A percentile compares a stretch with the other conserved stretches of the same genome.
Evolutionary conservation across 345 rosid genomes (phyloP).

Genomic region (Gynandropsis gynandra): DNA sequence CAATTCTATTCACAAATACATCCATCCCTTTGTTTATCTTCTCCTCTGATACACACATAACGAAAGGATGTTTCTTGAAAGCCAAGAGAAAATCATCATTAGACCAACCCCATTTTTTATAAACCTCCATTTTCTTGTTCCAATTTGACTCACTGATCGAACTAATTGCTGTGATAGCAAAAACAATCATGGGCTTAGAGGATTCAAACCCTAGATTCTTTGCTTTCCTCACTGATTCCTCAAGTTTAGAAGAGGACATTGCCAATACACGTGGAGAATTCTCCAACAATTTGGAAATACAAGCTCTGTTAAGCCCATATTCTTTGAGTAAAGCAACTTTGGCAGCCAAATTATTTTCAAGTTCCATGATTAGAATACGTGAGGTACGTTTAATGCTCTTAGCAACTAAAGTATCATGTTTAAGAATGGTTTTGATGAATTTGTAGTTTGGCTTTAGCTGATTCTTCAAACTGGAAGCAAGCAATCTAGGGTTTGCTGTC

Average conservation of each 20-base stretch:
- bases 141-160: conserved; percentile 6
- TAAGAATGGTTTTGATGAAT: conserved; percentile 19
- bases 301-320: conserved; percentile 18
- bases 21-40: conserved; percentile 24
- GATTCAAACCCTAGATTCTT: conserved; percentile 28
- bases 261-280: conserved; percentile 13
- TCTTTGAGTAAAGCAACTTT: conserved; percentile 17
- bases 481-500: conserved; percentile 15
- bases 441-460: conserved; percentile 24
- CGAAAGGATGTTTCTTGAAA: conserved; percentile 21
- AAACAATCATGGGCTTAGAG: too few species aligned
- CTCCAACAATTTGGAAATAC: conserved; percentile 14
- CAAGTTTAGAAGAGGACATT: conserved; percentile 10
- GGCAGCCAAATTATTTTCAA: conserved; percentile 17
- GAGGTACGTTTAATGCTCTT: conserved; percentile 17
- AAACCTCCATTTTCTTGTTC: conserved; percentile 18
- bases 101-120: conserved; percentile 31
- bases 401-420: conserved; percentile 3
- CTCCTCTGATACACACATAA: conserved; percentile 24
- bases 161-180: conserved; percentile 21
- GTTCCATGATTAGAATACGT: conserved; percentile 8
- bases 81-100: conserved; percentile 20
- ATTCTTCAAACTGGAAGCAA: conserved; percentile 21
- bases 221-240: conserved; percentile 15
- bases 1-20: too few species aligned